Conservation (phyloP, 768 basidiomycete species). For the Jaapia argillacea region DNA sequence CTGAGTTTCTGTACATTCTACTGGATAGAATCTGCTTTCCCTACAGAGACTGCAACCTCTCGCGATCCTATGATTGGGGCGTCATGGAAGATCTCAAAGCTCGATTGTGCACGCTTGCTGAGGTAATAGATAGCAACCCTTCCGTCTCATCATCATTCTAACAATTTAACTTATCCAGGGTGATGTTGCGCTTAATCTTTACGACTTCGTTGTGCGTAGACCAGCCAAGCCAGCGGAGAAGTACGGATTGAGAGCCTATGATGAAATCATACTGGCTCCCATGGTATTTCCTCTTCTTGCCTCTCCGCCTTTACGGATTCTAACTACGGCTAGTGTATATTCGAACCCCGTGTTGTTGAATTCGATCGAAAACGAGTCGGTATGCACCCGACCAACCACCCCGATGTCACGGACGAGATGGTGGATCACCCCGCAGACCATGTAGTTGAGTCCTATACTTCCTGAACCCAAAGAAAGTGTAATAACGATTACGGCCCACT, state of each 20-base stretch:
- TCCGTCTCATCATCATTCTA: neutral
- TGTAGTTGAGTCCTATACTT: conserved; percentile 25
- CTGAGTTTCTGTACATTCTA: conserved; percentile 75
- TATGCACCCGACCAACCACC: conserved; percentile 34
- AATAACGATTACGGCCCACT: no score
- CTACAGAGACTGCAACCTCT: conserved; percentile 74
- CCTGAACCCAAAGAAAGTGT: neutral
- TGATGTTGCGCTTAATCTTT: conserved; percentile 82
- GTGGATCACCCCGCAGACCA: conserved; percentile 31
- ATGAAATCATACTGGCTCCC: conserved; percentile 90
- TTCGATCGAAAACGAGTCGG: conserved; percentile 67
- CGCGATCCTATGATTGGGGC: conserved; percentile 75
- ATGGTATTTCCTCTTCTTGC: conserved; percentile 53
- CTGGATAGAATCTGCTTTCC: conserved; percentile 80
- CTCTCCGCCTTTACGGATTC: neutral
- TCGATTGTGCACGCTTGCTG: conserved; percentile 74
- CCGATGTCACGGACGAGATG: conserved; percentile 70
- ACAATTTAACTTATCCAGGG: conserved; percentile 34
- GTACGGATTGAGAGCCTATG: conserved; percentile 85
- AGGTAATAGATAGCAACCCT: conserved; percentile 36
- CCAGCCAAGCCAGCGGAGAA: conserved; percentile 74
- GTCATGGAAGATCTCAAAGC: conserved; percentile 89
- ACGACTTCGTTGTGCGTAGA: conserved; percentile 80
- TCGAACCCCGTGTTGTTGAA: conserved; percentile 88
- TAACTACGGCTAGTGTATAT: conserved; percentile 54